Base-by-base conservation (phyloP, 768 basidiomycete genomes). In the Wakefieldia striispora region DNA sequence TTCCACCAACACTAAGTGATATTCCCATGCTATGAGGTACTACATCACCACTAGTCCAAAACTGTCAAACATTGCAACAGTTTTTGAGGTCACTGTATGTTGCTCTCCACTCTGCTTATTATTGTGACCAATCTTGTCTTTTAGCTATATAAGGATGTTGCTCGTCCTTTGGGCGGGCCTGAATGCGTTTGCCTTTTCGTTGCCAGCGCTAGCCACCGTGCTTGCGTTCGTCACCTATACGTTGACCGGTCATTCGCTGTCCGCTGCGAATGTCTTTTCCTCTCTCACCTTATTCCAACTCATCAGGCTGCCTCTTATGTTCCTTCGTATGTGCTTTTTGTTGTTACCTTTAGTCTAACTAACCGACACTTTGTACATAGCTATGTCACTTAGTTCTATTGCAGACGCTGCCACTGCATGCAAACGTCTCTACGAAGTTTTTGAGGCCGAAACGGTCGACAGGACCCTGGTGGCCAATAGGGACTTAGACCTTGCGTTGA, bases 211-310 rank as follows among this genome's bases (percentile, higher is more conserved):
- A 31, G 90, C 91, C 0, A 84, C 91, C 14, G 90, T 95, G 19
- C 41, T 86, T 16, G 75, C 86, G 0, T 88, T 88, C 52, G 76
- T 93, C 43, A 84, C 84, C 0, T 97, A 94, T 67, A 82, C 86
- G 4, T 70, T 80, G 19, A 77, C 83, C 0, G 88, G 88, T 0
- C 88, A 92, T 61, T 36, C 67, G 4, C 75, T 91, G 29, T 70
- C 84, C 19, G 78, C 95, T 0, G 83, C 83, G 0, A 76, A 81
- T 31, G 78, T 95, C 51, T 97, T 97, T 68, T 75, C 93, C 19
- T 91, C 91, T 19, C 72, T 97, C 44, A 84, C 88, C 0, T 74
- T 94, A 5, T 97, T 95, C 77, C 87, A 85, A 55, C 70, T 97
- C 17, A 75, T 95, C 38, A 77, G 92, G 19, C 55, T 93, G 49